Evolutionary conservation across 2,329 filamentous ascomycete genomes (phyloP).

Genomic region (Exophiala viscosa): DNA sequence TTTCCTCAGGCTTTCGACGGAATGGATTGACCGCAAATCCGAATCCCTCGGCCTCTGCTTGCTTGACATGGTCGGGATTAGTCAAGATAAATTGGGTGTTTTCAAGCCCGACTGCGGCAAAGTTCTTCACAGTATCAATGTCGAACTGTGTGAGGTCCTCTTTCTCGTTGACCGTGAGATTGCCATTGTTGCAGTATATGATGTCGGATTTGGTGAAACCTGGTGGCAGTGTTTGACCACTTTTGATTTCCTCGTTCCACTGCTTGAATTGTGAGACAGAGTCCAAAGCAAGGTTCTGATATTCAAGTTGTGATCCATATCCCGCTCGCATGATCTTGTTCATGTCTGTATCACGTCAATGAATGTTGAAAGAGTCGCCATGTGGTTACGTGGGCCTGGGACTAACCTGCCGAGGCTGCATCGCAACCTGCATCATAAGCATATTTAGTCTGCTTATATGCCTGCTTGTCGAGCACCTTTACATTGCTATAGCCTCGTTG

Average conservation of each 20-base stretch:
- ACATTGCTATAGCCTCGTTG: conserved; percentile 46
- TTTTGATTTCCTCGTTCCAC: conserved; percentile 44
- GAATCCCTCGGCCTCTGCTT: conserved; percentile 31
- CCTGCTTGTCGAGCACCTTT: conserved; percentile 40
- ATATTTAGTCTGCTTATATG: conserved; percentile 38
- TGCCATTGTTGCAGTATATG: conserved; percentile 40
- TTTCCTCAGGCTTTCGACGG: conserved; percentile 27
- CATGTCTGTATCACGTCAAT: conserved; percentile 34
- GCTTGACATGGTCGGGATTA: conserved; percentile 29
- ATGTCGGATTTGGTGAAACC: conserved; percentile 37
- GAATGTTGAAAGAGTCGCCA: too few species aligned
- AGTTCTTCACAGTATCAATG: conserved; percentile 34
- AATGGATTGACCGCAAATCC: conserved; percentile 39
- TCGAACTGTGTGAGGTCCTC: conserved; percentile 32
- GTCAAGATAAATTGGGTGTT: conserved; percentile 36
- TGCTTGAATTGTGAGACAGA: conserved; percentile 41
- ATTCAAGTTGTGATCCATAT: conserved; percentile 40
- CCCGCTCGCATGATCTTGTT: conserved; percentile 38
- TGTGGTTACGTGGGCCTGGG: not conserved
- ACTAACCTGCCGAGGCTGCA: conserved; percentile 44
- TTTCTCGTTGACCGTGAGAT: conserved; percentile 9
- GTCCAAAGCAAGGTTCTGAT: conserved; percentile 45
- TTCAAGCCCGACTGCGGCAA: conserved; percentile 33
- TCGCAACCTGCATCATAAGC: conserved; percentile 42
- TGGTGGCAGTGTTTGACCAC: conserved; percentile 36